Conservation (phyloP, 352 stramenopile genomes). For the Globisporangium radiosum region DNA sequence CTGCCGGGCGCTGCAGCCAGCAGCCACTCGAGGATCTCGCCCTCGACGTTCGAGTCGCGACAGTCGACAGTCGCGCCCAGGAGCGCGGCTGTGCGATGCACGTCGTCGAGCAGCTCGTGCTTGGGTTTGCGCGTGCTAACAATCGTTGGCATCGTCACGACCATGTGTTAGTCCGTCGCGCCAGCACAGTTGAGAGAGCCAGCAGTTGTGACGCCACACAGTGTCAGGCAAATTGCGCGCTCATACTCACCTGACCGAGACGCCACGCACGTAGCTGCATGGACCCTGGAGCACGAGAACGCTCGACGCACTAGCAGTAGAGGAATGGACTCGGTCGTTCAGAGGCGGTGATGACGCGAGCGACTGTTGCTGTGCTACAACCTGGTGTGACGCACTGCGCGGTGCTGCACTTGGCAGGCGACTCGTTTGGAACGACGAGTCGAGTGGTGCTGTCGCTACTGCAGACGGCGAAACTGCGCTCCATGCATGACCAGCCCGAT, state of each 20-base stretch:
- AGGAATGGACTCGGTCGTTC: not conserved
- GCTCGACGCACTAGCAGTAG: not conserved
- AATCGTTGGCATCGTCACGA: not conserved
- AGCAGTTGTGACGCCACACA: too few relatives aligned
- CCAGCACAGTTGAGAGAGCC: too few relatives aligned
- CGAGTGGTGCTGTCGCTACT: not conserved
- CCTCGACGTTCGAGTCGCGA: slow-evolving; percentile 25
- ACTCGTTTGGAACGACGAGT: not conserved
- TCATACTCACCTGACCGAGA: slow-evolving; percentile 19
- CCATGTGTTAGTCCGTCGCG: too few relatives aligned
- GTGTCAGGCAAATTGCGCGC: not conserved
- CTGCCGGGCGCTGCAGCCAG: slow-evolving; percentile 10
- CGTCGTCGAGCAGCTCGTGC: slow-evolving; percentile 1
- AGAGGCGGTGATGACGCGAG: too few relatives aligned
- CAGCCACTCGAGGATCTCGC: slow-evolving; percentile 26
- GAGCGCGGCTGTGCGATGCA: slow-evolving; percentile 7
- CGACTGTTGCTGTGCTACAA: not conserved
- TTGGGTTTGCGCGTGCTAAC: slow-evolving; percentile 8
- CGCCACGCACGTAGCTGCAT: slow-evolving; percentile 23
- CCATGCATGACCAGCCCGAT: too few relatives aligned
- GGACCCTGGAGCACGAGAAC: slow-evolving; percentile 13
- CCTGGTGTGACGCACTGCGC: not conserved
- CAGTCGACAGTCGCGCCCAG: slow-evolving; percentile 7
- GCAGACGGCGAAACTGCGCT: not conserved
- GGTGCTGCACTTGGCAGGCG: not conserved